Percentiles rank a stretch among this genome's conserved stretches.
phyloP scores from a whole-genome alignment of 441 rosid species.

The Populus tomentosa region DNA sequence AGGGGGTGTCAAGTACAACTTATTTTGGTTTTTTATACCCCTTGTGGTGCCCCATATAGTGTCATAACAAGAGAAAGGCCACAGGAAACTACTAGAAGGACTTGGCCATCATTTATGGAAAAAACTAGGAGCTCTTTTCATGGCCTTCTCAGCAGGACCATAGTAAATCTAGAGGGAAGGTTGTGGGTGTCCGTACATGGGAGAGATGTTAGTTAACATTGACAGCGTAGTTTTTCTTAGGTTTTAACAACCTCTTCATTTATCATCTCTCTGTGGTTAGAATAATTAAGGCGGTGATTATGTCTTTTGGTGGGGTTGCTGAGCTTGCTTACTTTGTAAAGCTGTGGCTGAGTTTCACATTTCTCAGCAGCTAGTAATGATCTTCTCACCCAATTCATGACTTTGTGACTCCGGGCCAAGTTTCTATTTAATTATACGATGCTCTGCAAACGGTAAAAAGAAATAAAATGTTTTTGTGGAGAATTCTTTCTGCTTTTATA shows the following conservation, averaged over 20 bases:
- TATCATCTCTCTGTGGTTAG: slow-evolving; percentile 18
- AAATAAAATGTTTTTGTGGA: background rate
- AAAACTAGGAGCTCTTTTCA: slow-evolving; percentile 9
- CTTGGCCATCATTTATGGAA: slow-evolving; percentile 6
- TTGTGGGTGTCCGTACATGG: slow-evolving; percentile 21
- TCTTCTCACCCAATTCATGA: slow-evolving; percentile 27
- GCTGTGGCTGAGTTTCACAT: background rate
- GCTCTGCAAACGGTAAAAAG: background rate
- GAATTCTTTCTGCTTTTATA: background rate
- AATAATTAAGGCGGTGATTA: slow-evolving; percentile 6
- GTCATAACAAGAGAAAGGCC: slow-evolving; percentile 19
- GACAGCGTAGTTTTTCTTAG: background rate
- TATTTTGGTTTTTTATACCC: slow-evolving; percentile 13
- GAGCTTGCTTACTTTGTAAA: slow-evolving; percentile 10
- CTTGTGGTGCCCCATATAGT: slow-evolving; percentile 29
- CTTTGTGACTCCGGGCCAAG: slow-evolving; percentile 10
- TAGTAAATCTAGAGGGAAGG: background rate
- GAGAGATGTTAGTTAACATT: slow-evolving; percentile 7
- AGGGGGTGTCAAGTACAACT: slow-evolving; percentile 24
- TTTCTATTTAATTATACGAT: background rate
- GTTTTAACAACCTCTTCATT: slow-evolving; percentile 14
- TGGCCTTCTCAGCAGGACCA: slow-evolving; percentile 17
- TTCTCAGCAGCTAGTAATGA: slow-evolving; percentile 7
- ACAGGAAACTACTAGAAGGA: background rate
- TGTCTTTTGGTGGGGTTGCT: slow-evolving; percentile 12